phyloP scores from a whole-genome alignment of 1,284 basidiomycete genomes.

The Volvariella surrecta region DNA sequence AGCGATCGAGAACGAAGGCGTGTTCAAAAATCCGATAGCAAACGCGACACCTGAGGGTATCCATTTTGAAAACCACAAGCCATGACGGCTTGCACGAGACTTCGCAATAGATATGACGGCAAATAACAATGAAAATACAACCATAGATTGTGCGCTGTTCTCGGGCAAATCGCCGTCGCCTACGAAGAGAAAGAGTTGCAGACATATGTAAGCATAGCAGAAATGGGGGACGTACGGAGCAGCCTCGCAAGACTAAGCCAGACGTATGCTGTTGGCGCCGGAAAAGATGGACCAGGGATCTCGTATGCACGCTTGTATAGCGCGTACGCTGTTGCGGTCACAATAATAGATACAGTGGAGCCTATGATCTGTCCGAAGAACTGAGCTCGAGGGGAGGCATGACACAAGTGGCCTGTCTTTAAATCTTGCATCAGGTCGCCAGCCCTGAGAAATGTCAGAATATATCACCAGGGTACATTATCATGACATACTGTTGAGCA shows the following conservation, averaged over 20 bases:
- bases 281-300: conserved; percentile 86
- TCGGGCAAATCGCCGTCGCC: conserved; percentile 79
- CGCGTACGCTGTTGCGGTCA: conserved; percentile 82
- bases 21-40: conserved; percentile 89
- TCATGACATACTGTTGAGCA: conserved; percentile 71
- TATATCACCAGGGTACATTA: conserved; percentile 1
- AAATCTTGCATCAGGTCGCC: conserved; percentile 98
- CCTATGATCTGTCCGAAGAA: conserved; percentile 89
- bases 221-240: conserved; percentile 48
- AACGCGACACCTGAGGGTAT: conserved; percentile 89
- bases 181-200: conserved; percentile 18
- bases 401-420: conserved; percentile 89
- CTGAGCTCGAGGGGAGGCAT: conserved; percentile 80
- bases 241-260: conserved; percentile 91
- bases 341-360: conserved; percentile 78
- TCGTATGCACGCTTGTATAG: conserved; percentile 84
- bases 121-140: conserved; percentile 67
- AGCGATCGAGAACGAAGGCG: conserved; percentile 91
- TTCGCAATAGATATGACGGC: conserved; percentile 62
- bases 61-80: conserved; percentile 51
- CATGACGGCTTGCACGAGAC: conserved; percentile 41
- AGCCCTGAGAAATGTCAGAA: conserved; percentile 42
- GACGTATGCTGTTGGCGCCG: conserved; percentile 87
- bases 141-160: conserved; percentile 76
- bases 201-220: conserved; percentile 11